A percentile compares a stretch with the other conserved stretches of the same genome.
These are phyloP conservation scores for Cenchrus fungigraminus DNA, from an alignment of 176 grass and related monocot species.

Conservation along the genomic window DNA sequence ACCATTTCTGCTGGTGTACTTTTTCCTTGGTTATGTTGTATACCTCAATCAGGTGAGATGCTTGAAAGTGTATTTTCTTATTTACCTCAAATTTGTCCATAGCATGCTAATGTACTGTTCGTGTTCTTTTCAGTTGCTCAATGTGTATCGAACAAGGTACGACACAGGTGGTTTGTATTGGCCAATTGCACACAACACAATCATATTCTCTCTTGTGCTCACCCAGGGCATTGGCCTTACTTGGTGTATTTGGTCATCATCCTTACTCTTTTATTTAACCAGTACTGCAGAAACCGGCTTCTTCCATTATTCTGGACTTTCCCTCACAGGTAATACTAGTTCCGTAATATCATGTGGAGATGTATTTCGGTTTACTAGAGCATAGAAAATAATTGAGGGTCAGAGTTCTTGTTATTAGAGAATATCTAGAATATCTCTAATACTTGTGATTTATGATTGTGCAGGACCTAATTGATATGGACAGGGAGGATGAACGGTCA, in stretches of 20 bases:
- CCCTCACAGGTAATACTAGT: conserved; percentile 62
- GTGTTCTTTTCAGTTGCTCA: conserved; percentile 67
- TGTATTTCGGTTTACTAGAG: neutral
- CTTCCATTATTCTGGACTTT: conserved; percentile 73
- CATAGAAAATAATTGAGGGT: conserved; percentile 4
- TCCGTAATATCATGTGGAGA: neutral
- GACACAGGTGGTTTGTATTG: conserved; percentile 85
- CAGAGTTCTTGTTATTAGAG: neutral
- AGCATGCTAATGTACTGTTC: conserved; percentile 20
- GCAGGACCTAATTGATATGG: conserved; percentile 89
- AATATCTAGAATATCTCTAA: too few species aligned
- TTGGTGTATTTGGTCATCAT: conserved; percentile 81
- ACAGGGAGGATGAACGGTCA: conserved; percentile 62
- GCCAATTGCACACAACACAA: conserved; percentile 82
- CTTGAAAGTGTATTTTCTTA: neutral
- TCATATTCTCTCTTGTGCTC: conserved; percentile 86
- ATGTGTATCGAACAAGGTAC: conserved; percentile 78
- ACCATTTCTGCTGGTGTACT: conserved; percentile 95
- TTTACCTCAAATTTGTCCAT: neutral
- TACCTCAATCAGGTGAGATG: conserved; percentile 90
- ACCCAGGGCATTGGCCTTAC: conserved; percentile 82
- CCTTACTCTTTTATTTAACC: conserved; percentile 83
- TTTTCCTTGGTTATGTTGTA: conserved; percentile 85
- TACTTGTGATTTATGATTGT: neutral
- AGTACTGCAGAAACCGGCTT: conserved; percentile 86